Percentiles rank a stretch among this genome's conserved stretches.
Evolutionary conservation across 257 asterid species (phyloP).

Genomic region (Solanum bulbocastanum): DNA sequence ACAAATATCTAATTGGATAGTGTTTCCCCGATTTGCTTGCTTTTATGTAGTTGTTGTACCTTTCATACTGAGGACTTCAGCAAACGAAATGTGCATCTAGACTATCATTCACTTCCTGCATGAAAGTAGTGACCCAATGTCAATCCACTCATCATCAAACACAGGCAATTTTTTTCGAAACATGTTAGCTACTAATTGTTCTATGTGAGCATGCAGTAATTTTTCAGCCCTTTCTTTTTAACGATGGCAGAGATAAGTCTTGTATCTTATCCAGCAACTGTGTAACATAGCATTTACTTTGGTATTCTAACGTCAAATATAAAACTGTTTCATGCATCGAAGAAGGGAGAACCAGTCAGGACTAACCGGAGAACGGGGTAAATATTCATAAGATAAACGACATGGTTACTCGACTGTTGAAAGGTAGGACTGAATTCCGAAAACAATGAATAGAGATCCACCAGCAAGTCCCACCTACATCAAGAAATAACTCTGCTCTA

Average conservation of each 20-base stretch:
- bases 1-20: background rate
- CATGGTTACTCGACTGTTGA: conserved; percentile 44
- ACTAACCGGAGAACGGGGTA: conserved; percentile 23
- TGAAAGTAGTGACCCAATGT: background rate
- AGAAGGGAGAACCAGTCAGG: background rate
- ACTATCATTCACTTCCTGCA: background rate
- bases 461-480: conserved; percentile 81
- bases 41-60: background rate
- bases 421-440: conserved; percentile 91
- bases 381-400: conserved; percentile 14
- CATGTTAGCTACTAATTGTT: background rate
- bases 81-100: background rate
- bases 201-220: background rate
- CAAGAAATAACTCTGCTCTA: background rate
- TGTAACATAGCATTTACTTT: background rate
- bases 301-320: background rate
- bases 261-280: background rate
- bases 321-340: background rate
- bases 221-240: background rate
- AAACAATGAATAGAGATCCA: conserved; percentile 81
- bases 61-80: background rate
- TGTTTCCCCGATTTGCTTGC: background rate
- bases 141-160: background rate
- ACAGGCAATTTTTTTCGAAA: background rate
- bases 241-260: background rate